A percentile compares a stretch with the other conserved stretches of the same genome.
phyloP scores from a whole-genome alignment of 495 filamentous ascomycete genomes.

The Parachaetomium inaequale region DNA sequence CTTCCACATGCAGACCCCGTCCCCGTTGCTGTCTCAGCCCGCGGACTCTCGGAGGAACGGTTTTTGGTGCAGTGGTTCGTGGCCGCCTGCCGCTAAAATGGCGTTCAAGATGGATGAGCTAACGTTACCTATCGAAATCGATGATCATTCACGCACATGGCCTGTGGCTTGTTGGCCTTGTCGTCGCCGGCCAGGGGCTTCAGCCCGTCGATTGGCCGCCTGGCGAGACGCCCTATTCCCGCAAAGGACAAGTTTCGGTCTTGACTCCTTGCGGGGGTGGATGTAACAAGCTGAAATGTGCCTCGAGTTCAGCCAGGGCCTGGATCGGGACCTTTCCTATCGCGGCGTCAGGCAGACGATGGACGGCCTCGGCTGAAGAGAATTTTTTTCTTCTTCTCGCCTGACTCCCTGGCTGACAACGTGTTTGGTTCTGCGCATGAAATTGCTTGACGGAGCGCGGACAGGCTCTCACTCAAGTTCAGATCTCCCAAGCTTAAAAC shows the following conservation, averaged over 20 bases:
- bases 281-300: conserved; percentile 8
- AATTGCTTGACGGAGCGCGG: neutral
- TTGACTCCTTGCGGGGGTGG: conserved; percentile 9
- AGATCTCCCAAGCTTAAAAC: neutral
- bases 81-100: neutral
- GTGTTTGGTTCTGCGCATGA: neutral
- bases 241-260: neutral
- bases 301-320: neutral
- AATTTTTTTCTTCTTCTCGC: neutral
- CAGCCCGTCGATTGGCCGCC: conserved; percentile 7
- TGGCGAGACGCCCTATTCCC: neutral
- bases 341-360: neutral
- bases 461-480: neutral
- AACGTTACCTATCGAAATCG: conserved; percentile 10
- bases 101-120: neutral
- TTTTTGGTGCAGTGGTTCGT: conserved; percentile 4
- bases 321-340: conserved; percentile 5
- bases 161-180: conserved; percentile 8
- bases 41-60: conserved; percentile 2
- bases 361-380: neutral
- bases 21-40: neutral
- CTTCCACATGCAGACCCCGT: neutral
- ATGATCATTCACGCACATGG: conserved; percentile 6
- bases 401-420: neutral
- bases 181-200: neutral